Evolutionary conservation across 768 basidiomycete genomes (phyloP).

Genomic region (Phaffia tasmanica): DNA sequence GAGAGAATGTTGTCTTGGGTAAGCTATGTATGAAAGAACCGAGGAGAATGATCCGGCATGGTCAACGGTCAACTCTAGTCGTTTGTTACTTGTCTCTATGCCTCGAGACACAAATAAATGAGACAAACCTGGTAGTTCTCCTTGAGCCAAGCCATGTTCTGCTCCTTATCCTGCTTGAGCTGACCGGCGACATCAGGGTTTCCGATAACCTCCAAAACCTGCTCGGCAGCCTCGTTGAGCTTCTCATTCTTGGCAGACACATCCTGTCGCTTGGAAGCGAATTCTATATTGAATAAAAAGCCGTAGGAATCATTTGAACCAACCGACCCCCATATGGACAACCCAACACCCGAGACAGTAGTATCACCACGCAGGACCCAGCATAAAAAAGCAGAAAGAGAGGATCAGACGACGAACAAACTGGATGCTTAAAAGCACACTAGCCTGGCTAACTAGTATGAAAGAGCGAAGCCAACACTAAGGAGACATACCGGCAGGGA

Average conservation of each 20-base stretch:
- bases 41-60: neutral
- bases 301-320: neutral
- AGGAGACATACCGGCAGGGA: constrained; percentile 52
- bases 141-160: constrained; percentile 87
- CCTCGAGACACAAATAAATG: constrained; percentile 10
- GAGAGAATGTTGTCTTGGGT: constrained; percentile 90
- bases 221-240: constrained; percentile 79
- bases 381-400: neutral
- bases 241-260: constrained; percentile 74
- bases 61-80: constrained; percentile 5
- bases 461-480: neutral
- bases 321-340: neutral
- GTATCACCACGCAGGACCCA: too few species aligned
- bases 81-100: neutral
- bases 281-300: constrained; percentile 48
- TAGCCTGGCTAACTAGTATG: too few species aligned
- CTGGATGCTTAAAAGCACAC: neutral
- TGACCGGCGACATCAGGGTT: constrained; percentile 92
- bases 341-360: too few species aligned
- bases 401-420: neutral
- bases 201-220: constrained; percentile 88
- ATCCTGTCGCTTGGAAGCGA: constrained; percentile 65
- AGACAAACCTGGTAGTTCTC: constrained; percentile 71
- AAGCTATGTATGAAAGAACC: constrained; percentile 47
- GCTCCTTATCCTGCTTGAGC: constrained; percentile 89